Percentiles rank a stretch among this genome's conserved stretches.
phyloP scores from a whole-genome alignment of 1,284 basidiomycete species.

The Fomitopsis betulina region DNA sequence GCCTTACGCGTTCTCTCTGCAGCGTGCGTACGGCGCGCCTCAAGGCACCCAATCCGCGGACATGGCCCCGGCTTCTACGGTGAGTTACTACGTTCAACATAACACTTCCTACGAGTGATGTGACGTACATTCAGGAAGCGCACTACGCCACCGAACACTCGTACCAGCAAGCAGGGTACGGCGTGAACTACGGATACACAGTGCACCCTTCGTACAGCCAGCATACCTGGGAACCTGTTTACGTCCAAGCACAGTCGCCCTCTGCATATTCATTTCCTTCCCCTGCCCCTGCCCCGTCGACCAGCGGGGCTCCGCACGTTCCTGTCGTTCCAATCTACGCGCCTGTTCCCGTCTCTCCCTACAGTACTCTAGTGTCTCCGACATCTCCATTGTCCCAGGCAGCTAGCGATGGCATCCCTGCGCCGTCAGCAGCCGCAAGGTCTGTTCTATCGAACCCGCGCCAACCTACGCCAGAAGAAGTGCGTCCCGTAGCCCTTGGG shows the following conservation, averaged over 20 bases:
- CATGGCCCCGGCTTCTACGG: background rate
- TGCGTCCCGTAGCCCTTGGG: background rate
- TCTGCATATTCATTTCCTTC: background rate
- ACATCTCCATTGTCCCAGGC: background rate
- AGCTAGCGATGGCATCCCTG: background rate
- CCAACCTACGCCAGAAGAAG: background rate
- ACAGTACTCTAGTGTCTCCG: slow-evolving; percentile 18
- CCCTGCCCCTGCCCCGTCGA: background rate
- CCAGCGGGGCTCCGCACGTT: background rate
- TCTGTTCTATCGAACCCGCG: too few relatives aligned
- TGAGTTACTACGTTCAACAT: background rate
- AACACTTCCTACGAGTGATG: background rate
- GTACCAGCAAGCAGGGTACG: slow-evolving; percentile 2
- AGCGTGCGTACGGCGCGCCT: slow-evolving; percentile 2
- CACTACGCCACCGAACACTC: background rate
- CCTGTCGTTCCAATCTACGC: slow-evolving; percentile 20
- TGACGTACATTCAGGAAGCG: background rate
- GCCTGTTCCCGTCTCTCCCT: slow-evolving; percentile 23
- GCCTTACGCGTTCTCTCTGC: slow-evolving; percentile 10
- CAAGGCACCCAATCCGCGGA: background rate
- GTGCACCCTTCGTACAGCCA: background rate
- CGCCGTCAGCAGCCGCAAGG: background rate
- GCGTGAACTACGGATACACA: slow-evolving; percentile 2
- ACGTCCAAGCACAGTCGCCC: slow-evolving; percentile 3
- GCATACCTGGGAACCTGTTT: slow-evolving; percentile 10